Base-by-base conservation (phyloP, 2,329 filamentous ascomycete genomes). In the Curvularia eragrostidis region DNA sequence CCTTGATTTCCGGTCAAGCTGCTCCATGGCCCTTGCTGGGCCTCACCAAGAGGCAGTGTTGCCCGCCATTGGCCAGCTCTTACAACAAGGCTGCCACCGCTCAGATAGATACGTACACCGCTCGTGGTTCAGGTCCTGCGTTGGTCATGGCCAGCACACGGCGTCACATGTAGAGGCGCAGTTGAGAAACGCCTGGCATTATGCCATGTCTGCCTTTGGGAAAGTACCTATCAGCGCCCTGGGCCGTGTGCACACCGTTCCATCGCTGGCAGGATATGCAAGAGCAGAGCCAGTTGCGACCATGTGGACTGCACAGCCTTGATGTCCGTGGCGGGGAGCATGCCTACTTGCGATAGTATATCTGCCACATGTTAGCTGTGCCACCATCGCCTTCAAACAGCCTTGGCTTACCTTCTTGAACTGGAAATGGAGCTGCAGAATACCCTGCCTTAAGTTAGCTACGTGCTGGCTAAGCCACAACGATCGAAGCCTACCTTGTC, bases 341-440 rank as follows among this genome's bases (percentile, higher is more conserved):
- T 24, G 38, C 4, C 48, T 68, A 80, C 64, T 82, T 82, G 47
- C 80, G 76, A 67, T 82, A 82, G 65, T 81, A 82, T 54, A 82
- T 78, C 79, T 81, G 64, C 30, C 54, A 42, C 28, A 47, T 57
- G 62, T 77, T 39, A 77, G 70, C 51, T 44, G 34, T 42, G 28
- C 26, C 19, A 50, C 42, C 12, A 36, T 38, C n/a, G 41, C 12
- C 32, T 19, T 41, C 42, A 52, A 34, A 48, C 32, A 30, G 46
- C n/a, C 23, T 46, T 36, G 26, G 60, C 79, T 68, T 78, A 96
- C 93, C 87, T 97, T 96, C 79, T 98, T 99, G 83, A 98, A 97
- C 77, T 97, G 93, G 77, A 99, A 99, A 76, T 98, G 94, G 57
- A 99, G 85, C 79, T 97, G 93, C 56, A 99, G 81, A 69, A 98